Evolutionary conservation across 352 stramenopile genomes (phyloP).

Genomic region (Globisporangium nunn): DNA sequence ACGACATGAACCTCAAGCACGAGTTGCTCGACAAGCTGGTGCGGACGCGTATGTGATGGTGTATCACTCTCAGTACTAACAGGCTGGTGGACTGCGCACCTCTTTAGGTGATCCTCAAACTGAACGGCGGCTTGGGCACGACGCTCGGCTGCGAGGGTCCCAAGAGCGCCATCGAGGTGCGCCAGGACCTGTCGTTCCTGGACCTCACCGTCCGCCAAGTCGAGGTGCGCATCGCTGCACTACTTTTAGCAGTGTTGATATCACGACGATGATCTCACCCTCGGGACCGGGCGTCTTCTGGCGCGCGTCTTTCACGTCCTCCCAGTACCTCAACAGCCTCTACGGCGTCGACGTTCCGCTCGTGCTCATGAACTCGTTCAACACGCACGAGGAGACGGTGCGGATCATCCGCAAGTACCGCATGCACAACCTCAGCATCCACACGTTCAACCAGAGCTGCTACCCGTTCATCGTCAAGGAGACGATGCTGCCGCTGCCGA

Average conservation of each 20-base stretch:
- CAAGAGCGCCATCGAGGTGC: conserved; percentile 92
- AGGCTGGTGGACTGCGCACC: not conserved
- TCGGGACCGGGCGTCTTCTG: not conserved
- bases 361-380: conserved; percentile 99
- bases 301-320: not conserved
- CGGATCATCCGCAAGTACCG: conserved; percentile 97
- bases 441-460: conserved; percentile 93
- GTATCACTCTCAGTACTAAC: not conserved
- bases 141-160: conserved; percentile 94
- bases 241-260: not conserved
- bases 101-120: conserved; percentile 91
- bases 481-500: conserved; percentile 85
- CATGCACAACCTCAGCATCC: conserved; percentile 92
- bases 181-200: conserved; percentile 93
- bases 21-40: conserved; percentile 94
- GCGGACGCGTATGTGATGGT: not conserved
- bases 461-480: conserved; percentile 89
- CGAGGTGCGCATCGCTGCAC: conserved; percentile 40
- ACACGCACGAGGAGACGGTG: conserved; percentile 97
- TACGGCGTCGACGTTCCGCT: conserved; percentile 96
- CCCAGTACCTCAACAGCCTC: conserved; percentile 85
- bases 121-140: conserved; percentile 99
- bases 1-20: conserved; percentile 90
- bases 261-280: not conserved
- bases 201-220: conserved; percentile 98